phyloP scores from a whole-genome alignment of 106 monocot species.

The Dioscorea zingiberensis region DNA sequence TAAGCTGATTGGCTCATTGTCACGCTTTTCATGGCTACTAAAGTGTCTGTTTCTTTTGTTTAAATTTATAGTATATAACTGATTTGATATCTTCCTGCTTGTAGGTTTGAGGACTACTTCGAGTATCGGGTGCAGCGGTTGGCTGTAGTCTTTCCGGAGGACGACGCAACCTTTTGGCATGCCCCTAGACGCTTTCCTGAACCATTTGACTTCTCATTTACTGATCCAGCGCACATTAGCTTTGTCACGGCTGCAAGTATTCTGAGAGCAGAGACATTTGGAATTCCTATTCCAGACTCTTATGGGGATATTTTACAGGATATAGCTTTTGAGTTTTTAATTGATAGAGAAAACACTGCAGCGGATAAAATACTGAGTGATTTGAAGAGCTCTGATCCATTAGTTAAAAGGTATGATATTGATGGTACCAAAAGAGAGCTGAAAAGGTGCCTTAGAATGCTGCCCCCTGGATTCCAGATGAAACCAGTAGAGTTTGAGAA shows the following conservation, averaged over 20 bases:
- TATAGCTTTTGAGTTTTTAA: too few relatives aligned
- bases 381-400: too few relatives aligned
- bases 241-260: conserved; percentile 75
- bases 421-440: conserved; percentile 53
- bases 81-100: too few relatives aligned
- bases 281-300: conserved; percentile 79
- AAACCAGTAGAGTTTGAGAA: conserved; percentile 89
- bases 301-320: conserved; percentile 29
- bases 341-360: too few relatives aligned
- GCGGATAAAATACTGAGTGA: too few relatives aligned
- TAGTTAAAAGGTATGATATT: too few relatives aligned
- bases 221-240: conserved; percentile 52
- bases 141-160: conserved; percentile 74
- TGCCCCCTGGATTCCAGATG: conserved; percentile 66
- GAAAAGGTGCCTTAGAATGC: conserved; percentile 44
- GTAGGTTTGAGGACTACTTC: conserved; percentile 94
- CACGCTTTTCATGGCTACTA: not conserved
- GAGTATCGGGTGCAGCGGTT: conserved; percentile 83
- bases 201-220: conserved; percentile 61
- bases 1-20: not conserved
- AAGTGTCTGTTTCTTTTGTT: too few relatives aligned
- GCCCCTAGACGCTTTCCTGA: conserved; percentile 85
- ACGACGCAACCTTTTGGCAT: too few relatives aligned
- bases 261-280: conserved; percentile 75
- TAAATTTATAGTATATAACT: too few relatives aligned